Percentiles rank a stretch among this genome's conserved stretches.
Conservation (phyloP, 768 basidiomycete genomes). For the Amanita brunnescens region DNA sequence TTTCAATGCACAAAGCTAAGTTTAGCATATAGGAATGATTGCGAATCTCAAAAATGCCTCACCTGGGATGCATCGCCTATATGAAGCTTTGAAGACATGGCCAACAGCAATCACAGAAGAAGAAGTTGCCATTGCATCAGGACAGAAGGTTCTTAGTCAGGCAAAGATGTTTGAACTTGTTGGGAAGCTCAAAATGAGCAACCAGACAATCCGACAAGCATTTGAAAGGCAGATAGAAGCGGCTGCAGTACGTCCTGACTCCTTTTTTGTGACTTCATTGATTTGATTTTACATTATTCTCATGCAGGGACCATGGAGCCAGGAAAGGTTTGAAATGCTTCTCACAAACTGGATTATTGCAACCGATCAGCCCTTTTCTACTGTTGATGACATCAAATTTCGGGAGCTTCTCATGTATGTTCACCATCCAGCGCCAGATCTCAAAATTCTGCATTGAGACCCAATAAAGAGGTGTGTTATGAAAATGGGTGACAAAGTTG, state of each 20-base stretch:
- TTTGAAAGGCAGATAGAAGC: neutral
- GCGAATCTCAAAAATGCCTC: too few relatives aligned
- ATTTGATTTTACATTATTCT: neutral
- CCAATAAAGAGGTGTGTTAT: neutral
- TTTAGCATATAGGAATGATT: too few relatives aligned
- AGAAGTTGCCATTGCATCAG: neutral
- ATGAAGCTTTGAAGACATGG: too few relatives aligned
- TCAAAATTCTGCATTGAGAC: neutral
- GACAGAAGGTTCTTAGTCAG: neutral
- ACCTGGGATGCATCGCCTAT: too few relatives aligned
- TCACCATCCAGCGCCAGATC: neutral
- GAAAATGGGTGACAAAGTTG: constrained; percentile 11
- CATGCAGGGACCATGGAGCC: constrained; percentile 3
- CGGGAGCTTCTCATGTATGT: neutral
- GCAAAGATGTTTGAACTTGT: neutral
- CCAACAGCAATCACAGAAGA: too few relatives aligned
- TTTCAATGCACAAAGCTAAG: too few relatives aligned
- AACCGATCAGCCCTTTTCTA: constrained; percentile 4
- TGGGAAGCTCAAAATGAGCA: neutral
- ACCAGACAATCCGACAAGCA: neutral
- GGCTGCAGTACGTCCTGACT: neutral
- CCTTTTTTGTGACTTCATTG: too few relatives aligned
- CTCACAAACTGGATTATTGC: constrained; percentile 3
- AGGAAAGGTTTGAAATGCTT: neutral
- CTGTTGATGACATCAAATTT: neutral